These are phyloP conservation scores for Heterobasidion parviporum DNA, from an alignment of 1,284 basidiomycete genomes.

Conservation along the genomic window DNA sequence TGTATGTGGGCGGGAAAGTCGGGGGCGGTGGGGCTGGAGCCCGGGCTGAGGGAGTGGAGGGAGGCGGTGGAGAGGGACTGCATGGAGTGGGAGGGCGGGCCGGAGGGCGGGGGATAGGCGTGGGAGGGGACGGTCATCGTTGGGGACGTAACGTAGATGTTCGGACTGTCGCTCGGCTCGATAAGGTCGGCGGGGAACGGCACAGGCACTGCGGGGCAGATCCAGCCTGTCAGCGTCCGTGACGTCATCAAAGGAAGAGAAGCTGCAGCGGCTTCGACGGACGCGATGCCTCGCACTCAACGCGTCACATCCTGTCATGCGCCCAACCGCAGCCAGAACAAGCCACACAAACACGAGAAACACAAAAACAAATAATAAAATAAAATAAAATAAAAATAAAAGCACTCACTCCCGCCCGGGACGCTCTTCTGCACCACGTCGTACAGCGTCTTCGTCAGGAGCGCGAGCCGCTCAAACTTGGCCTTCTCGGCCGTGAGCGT, in stretches of 20 bases:
- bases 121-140: conserved; percentile 29
- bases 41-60: conserved; percentile 41
- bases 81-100: conserved; percentile 17
- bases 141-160: conserved; percentile 67
- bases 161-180: conserved; percentile 44
- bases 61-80: conserved; percentile 16
- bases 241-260: background rate
- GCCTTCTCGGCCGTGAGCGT: conserved; percentile 41
- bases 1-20: conserved; percentile 38
- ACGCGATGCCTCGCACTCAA: background rate
- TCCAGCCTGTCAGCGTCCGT: background rate
- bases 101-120: conserved; percentile 7
- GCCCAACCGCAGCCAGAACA: background rate
- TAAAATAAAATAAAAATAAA: background rate
- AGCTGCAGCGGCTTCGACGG: too few species aligned
- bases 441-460: conserved; percentile 41
- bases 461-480: conserved; percentile 29
- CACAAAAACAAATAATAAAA: background rate
- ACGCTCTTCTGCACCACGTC: conserved; percentile 46
- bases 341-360: background rate
- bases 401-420: conserved; percentile 39
- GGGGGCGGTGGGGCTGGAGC: conserved; percentile 53
- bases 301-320: conserved; percentile 5
- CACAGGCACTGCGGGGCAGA: conserved; percentile 36
- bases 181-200: conserved; percentile 55